Evolutionary conservation across 331 rosid genomes (phyloP), one percentile per base, ranked within the genome.

Genomic region (Malus hybrid): DNA sequence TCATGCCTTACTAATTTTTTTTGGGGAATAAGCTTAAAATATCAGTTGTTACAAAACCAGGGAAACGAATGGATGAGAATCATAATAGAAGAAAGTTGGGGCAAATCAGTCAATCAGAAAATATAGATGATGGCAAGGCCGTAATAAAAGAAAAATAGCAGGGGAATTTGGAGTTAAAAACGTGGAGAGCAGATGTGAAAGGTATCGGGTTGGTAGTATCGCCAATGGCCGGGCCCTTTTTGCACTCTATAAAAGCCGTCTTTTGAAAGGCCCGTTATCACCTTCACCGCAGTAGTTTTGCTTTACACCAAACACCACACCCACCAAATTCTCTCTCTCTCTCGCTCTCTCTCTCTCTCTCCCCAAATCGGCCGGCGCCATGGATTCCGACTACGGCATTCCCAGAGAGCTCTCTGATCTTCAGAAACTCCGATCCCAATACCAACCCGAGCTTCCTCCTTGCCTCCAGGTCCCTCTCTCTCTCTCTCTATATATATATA

Each of bases 371-470:
- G 1, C 19, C 3, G 7, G 20, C 57, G 74, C 70, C 72, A 93
- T 94, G 99, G 97, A 95, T 84, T 95, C 99, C 70, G 97, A 95
- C 67, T 95, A 95, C 83, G 97, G 97, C 84, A 92, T 92, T 72
- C 93, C 97, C 67, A 87, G 99, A 73, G 91, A 95, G 64, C 99
- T 95, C 85, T 95, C 99, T 65, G 99, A 84, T 83, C 96, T 95
- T 65, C 97, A 95, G 81, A 85, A 88, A 54, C 70, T 81, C 75
- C 86, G 97, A 72, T 92, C 98, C 73, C 85, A 77, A 61, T 89
- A 95, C 86, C 88, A 90, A 22, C 99, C 99, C 0, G 79, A 76
- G 7, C 89, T 95, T n/a, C 99, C 99, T 83, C 99, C 99, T 75
- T 95, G 99, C 46, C 98, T 95, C 4, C 88, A 95, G 95, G 99